A percentile compares a stretch with the other conserved stretches of the same genome.
phyloP scores from a whole-genome alignment of 1,284 basidiomycete genomes.

The Hemileia vastatrix region DNA sequence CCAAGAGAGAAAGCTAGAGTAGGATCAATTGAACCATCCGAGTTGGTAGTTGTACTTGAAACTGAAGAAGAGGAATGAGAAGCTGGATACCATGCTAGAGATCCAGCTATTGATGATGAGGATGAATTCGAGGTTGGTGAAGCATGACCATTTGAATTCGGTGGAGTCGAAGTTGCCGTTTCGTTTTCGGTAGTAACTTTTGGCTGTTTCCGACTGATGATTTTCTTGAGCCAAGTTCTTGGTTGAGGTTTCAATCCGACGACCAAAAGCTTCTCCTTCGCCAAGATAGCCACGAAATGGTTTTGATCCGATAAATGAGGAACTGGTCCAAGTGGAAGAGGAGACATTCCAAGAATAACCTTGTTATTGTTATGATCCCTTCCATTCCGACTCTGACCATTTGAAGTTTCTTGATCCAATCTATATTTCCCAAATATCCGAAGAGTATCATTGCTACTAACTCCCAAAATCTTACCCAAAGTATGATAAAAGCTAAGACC shows the following conservation, averaged over 20 bases:
- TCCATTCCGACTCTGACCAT: too few relatives aligned
- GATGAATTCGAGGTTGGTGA: background rate
- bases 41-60: too few relatives aligned
- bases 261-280: conserved; percentile 78
- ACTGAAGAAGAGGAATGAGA: too few relatives aligned
- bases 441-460: conserved; percentile 86
- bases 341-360: conserved; percentile 64
- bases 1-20: too few relatives aligned
- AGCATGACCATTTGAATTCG: background rate
- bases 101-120: conserved; percentile 10
- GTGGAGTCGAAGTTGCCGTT: background rate
- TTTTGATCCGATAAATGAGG: conserved; percentile 70
- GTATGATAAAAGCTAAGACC: conserved; percentile 93
- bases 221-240: conserved; percentile 79
- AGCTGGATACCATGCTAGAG: too few relatives aligned
- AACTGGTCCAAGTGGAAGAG: conserved; percentile 68
- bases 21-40: too few relatives aligned
- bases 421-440: conserved; percentile 87
- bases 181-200: background rate
- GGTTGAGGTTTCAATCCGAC: conserved; percentile 84
- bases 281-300: conserved; percentile 74
- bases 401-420: too few relatives aligned
- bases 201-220: background rate
- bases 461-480: conserved; percentile 84
- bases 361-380: conserved; percentile 44